Base-by-base conservation (phyloP, 2,329 filamentous ascomycete species). In the Sporothrix schenckii region DNA sequence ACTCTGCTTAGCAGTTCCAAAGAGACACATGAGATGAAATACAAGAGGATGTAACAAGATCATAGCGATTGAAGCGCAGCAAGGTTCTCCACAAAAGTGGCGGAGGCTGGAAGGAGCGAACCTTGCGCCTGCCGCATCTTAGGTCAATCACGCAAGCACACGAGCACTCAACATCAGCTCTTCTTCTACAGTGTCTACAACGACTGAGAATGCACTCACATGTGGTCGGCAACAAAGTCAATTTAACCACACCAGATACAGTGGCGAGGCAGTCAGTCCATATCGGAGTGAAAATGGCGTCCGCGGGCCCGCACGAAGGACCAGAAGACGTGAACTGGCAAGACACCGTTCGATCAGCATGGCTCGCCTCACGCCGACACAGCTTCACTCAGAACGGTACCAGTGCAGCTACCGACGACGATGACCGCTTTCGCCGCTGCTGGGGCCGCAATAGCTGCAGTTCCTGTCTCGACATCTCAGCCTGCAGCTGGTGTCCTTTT, bases 401-500 rank as follows among this genome's bases (percentile, higher is more conserved):
- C 1, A 10, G 16, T 27, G 41, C 14, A 9, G 19, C 66, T 39
- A 53, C 52, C 50, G 79, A 80, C 19, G 73, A 79, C 30, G 77
- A 81, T 49, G 79, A 80, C 14, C 82, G 84, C 72, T 77, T 87
- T 34, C 75, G 77, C 27, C 80, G 83, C 66, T 87, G 85, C 76
- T 88, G 85, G 86, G 76, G 77, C 13, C 81, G 80, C 39, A 82
- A 86, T 74, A 80, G 82, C 52, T 87, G 85, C 74, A 76, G 77
- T 13, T 75, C 77, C 11, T 88, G 86, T 76, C 78, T 88, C 10
- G 73, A 73, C 50, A 73, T 79, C 24, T 72, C 79, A 4, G 77
- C 80, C 66, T 86, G 84, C 73, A 83, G 83, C 71, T 86, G 84
- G 85, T 86, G 84, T 76, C 84, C 85, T 21, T 85, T 82, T 75